Conservation (phyloP, 169 alveolate species). For the Cystoisospora suis region DNA sequence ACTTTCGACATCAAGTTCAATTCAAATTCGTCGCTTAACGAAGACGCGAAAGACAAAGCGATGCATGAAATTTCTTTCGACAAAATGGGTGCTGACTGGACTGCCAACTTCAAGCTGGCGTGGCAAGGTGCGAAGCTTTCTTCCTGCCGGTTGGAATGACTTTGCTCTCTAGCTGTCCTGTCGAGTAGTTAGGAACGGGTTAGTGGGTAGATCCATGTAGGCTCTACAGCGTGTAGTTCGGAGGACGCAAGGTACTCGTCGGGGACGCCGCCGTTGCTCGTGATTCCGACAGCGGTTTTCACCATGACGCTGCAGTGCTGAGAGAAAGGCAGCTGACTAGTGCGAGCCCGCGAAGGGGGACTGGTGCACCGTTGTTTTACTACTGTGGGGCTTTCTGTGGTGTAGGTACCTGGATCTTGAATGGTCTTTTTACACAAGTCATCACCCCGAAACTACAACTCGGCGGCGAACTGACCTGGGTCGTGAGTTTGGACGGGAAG, state of each 20-base stretch:
- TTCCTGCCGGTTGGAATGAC: not conserved
- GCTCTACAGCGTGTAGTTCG: not conserved
- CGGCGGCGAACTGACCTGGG: conserved; percentile 90
- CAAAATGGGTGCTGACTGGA: conserved; percentile 79
- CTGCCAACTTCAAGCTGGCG: conserved; percentile 83
- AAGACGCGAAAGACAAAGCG: conserved; percentile 77
- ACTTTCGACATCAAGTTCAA: conserved; percentile 80
- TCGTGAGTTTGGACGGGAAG: no score
- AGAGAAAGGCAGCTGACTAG: no score
- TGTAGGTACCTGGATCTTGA: conserved; percentile 85
- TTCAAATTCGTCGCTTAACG: conserved; percentile 80
- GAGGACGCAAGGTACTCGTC: no score
- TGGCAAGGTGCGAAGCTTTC: conserved; percentile 79
- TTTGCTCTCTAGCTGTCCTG: not conserved
- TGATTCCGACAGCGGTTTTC: no score
- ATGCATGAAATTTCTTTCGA: conserved; percentile 87
- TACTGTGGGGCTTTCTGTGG: not conserved
- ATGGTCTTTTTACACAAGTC: conserved; percentile 84
- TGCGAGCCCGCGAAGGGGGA: no score
- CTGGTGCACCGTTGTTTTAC: not conserved
- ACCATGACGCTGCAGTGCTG: no score
- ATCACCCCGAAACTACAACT: conserved; percentile 81
- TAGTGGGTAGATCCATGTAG: not conserved
- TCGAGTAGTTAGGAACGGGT: not conserved
- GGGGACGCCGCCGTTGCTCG: no score